Base-by-base conservation (phyloP, 169 alveolate genomes). In the Neospora caninum region DNA sequence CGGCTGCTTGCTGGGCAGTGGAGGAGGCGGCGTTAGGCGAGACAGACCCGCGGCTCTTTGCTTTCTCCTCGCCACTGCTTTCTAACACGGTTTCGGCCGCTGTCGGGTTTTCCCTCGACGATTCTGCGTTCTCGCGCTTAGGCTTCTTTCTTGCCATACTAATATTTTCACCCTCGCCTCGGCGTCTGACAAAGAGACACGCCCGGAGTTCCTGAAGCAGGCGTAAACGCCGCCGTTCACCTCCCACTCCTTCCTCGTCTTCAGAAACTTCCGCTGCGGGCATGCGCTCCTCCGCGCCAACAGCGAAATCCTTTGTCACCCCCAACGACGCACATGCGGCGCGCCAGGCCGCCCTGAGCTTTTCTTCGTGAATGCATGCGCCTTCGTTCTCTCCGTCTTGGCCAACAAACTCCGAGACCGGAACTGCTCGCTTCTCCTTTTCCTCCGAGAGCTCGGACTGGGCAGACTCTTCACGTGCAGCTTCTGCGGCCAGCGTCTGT, bases 311-410 rank as follows among this genome's bases (percentile, higher is more conserved):
- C 0, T 25, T n/a, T 27, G 42, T 36, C 41, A 82, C 34, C 34
- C 89, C 89, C 69, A 82, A 7, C 70, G 89, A 36, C 7, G 89
- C 89, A 45, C 89, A 82, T 69, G 89, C 89, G 36, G 89, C 89
- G 18, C 67, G 69, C 89, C 89, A 82, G 49, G 89, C 67, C 34
- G 89, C 89, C 39, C 25, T 29, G 70, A 82, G 89, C 67, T 82
- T 82, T 49, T 82, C 89, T 43, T 82, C 69, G 36, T n/a, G 54
- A 49, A 82, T 39, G 67, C 89, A 82, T 22, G 67, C 70, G 84
- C 84, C 41, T 34, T 73, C 49, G 34, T 16, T 64, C 78, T 20
- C 78, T 25, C 29, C 78, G 7, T 64, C 78, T 20, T 20, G 78
- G 78, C 78, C 34, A 29, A 64, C 78, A 29, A 27, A 10, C 78